Conservation (phyloP, 2,329 filamentous ascomycete species). For the Calonectria montana region DNA sequence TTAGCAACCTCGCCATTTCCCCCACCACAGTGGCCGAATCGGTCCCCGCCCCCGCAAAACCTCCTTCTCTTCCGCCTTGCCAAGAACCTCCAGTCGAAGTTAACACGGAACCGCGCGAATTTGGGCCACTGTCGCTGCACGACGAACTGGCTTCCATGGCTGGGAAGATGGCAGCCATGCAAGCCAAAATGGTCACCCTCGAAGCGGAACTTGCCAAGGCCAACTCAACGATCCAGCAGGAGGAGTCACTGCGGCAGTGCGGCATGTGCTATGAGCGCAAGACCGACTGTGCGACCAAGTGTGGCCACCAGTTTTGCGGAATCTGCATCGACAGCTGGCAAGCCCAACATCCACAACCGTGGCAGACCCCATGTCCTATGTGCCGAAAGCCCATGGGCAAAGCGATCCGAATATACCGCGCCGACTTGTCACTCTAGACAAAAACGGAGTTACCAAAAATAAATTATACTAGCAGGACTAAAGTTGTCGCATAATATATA, state of each 20-base stretch:
- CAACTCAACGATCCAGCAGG: neutral
- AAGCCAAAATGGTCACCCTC: neutral
- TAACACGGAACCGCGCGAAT: neutral
- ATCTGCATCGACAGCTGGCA: conserved; percentile 12
- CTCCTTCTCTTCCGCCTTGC: neutral
- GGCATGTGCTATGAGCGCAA: conserved; percentile 22
- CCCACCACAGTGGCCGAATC: neutral
- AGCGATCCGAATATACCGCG: neutral
- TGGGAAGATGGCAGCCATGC: neutral
- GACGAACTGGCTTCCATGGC: neutral
- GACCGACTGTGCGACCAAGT: conserved; percentile 8
- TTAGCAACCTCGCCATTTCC: neutral
- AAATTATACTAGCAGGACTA: neutral
- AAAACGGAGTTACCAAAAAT: neutral
- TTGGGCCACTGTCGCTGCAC: neutral
- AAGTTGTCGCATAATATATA: neutral
- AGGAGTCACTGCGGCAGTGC: conserved; percentile 12
- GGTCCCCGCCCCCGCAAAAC: neutral
- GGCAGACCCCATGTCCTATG: conserved; percentile 13
- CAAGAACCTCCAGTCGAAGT: neutral
- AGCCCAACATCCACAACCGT: neutral
- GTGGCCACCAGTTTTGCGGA: conserved; percentile 21
- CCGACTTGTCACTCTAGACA: neutral
- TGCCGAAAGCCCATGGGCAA: conserved; percentile 18
- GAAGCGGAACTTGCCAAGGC: neutral